Percentiles rank a stretch among this genome's conserved stretches.
Evolutionary conservation across 1,284 basidiomycete species (phyloP).

Genomic region (Puccinia polysora): DNA sequence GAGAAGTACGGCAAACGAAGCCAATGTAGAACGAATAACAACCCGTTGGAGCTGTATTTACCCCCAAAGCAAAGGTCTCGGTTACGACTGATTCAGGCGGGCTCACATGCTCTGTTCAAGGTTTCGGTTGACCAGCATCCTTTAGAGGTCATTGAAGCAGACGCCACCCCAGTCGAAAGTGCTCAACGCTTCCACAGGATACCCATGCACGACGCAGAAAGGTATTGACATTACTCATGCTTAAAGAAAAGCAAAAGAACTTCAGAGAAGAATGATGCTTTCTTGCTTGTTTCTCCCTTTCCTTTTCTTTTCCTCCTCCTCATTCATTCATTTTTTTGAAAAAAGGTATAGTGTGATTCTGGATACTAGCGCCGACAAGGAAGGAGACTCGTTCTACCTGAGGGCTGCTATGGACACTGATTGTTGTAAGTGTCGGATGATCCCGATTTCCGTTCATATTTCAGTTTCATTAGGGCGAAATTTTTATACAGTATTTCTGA

Average conservation of each 20-base stretch:
- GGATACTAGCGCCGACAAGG: conserved; percentile 32
- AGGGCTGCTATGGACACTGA: conserved; percentile 42
- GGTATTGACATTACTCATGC: neutral
- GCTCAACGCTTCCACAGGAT: conserved; percentile 22
- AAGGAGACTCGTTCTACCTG: conserved; percentile 35
- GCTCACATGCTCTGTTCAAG: conserved; percentile 51
- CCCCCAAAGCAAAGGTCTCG: conserved; percentile 56
- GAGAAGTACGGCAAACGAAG: conserved; percentile 52
- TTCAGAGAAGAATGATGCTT: too few relatives aligned
- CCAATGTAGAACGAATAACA: conserved; percentile 23
- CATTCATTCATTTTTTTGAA: neutral
- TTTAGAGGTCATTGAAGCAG: conserved; percentile 38
- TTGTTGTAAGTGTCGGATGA: conserved; percentile 18
- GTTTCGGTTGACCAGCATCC: conserved; percentile 39
- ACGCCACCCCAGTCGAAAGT: conserved; percentile 29
- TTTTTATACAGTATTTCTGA: neutral
- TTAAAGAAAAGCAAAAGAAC: neutral
- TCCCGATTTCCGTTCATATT: neutral
- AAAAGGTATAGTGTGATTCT: conserved; percentile 42
- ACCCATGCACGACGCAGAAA: conserved; percentile 39
- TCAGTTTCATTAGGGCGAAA: neutral
- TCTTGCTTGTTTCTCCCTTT: too few relatives aligned
- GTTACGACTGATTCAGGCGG: conserved; percentile 60
- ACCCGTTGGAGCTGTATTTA: conserved; percentile 45
- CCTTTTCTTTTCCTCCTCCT: neutral